These are phyloP conservation scores for Nicotiana benthamiana DNA, from an alignment of 257 asterid species.

Conservation along the genomic window DNA sequence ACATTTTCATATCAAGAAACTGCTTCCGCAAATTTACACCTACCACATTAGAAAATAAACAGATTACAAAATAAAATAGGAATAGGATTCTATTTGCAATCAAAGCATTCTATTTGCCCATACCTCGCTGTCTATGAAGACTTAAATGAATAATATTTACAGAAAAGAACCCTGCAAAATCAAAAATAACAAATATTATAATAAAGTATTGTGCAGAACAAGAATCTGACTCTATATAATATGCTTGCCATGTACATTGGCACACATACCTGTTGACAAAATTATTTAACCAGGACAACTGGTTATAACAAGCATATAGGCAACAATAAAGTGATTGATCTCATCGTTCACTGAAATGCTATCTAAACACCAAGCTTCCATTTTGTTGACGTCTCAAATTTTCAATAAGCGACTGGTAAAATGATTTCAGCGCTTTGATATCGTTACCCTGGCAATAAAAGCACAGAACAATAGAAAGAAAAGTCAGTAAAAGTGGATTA, in stretches of 20 bases:
- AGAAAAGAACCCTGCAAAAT: slow-evolving; percentile 45
- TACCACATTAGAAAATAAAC: slow-evolving; percentile 15
- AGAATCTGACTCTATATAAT: not conserved
- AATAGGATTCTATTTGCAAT: not conserved
- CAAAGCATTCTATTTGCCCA: not conserved
- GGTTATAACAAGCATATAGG: slow-evolving; percentile 23
- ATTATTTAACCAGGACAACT: slow-evolving; percentile 17
- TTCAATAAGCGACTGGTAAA: slow-evolving; percentile 73
- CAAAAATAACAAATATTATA: not conserved
- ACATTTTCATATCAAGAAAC: slow-evolving; percentile 13
- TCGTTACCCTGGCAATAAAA: slow-evolving; percentile 55
- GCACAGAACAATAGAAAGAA: not conserved
- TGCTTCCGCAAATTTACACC: slow-evolving; percentile 47
- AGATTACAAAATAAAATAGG: slow-evolving; percentile 5
- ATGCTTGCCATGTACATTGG: not conserved
- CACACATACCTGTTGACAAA: slow-evolving; percentile 29
- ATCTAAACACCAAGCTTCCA: slow-evolving; percentile 83
- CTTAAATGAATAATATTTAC: slow-evolving; percentile 48
- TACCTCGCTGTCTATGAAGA: slow-evolving; percentile 43
- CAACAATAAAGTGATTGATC: slow-evolving; percentile 2
- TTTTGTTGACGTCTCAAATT: slow-evolving; percentile 74
- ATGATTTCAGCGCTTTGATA: slow-evolving; percentile 59
- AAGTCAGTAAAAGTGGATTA: not conserved
- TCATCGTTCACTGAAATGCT: slow-evolving; percentile 16
- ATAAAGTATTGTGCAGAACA: not conserved